Evolutionary conservation across 2,329 filamentous ascomycete genomes (phyloP), one percentile per base, ranked within the genome.

Genomic region (Periconia digitata): DNA sequence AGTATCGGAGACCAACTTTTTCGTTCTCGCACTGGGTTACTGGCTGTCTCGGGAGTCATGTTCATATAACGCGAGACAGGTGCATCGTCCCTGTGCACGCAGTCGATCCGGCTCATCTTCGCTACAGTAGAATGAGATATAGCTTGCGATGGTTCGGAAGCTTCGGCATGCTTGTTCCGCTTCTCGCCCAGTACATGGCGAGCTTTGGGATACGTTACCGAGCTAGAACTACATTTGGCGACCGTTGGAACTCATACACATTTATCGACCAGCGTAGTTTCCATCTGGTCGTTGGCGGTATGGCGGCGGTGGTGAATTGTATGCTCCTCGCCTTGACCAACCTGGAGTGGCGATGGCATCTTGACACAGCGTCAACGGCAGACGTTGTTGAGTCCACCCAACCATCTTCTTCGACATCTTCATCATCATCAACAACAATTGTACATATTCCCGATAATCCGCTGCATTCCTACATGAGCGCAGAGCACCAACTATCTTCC

Each of bases 141-240:
- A 24, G 17, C 20, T 6, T 27, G 15, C 6, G 37, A 3, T 44
- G 42, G 42, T 3, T 22, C 6, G 42, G 13, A 4, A 32, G 42
- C 8, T 13, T 35, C 16, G 12, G 12, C 13, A n/a, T 38, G 4
- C 17, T 44, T 15, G 8, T 36, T 1, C 10, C 24, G n/a, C 5
- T 38, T 6, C 8, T 44, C 2, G 42, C 16, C 24, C 42, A 44
- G 13, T 44, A 38, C 21, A 18, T 38, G n/a, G 42, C 32, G 2
- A 38, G 32, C 32, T 20, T 44, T 38, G 42, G 20, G 16, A 44
- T 44, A 17, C 35, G 41, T 16, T 44, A 24, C 20, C 32, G 42
- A 17, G 12, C 2, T 8, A 8, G 6, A n/a, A 23, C 16, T 16
- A 6, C 27, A 8, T 38, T 24, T 8, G 3, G 15, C 6, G 27